Evolutionary conservation across 768 basidiomycete species (phyloP).

Genomic region (Amanita jacksonii): DNA sequence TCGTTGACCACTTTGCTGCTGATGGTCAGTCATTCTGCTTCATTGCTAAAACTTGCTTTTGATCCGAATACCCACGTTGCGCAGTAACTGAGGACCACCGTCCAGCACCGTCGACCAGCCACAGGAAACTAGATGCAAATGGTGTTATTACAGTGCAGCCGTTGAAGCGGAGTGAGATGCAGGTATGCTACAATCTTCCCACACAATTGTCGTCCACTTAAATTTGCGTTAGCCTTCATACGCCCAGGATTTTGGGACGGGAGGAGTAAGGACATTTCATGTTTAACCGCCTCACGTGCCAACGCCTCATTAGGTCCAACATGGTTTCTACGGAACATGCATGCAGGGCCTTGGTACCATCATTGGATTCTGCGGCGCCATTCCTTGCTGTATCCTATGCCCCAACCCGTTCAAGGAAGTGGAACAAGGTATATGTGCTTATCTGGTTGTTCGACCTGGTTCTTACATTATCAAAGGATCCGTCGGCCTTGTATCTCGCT

Average conservation of each 20-base stretch:
- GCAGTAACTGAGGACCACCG: constrained; percentile 60
- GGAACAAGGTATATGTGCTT: constrained; percentile 49
- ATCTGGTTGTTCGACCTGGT: no score
- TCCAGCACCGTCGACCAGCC: constrained; percentile 3
- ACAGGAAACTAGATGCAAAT: constrained; percentile 14
- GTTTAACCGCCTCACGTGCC: neutral
- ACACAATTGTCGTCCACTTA: neutral
- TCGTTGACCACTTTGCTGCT: constrained; percentile 65
- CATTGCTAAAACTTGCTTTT: no score
- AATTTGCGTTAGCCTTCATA: constrained; percentile 68
- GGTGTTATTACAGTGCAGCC: constrained; percentile 77
- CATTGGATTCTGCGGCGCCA: constrained; percentile 61
- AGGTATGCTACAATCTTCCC: constrained; percentile 34
- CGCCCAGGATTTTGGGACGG: constrained; percentile 77
- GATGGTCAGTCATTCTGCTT: constrained; percentile 54
- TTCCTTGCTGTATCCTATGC: constrained; percentile 69
- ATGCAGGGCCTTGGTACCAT: constrained; percentile 59
- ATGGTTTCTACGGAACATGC: constrained; percentile 80
- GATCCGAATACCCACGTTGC: no score
- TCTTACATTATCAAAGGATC: no score
- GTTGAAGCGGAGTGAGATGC: constrained; percentile 79
- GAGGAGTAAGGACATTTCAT: constrained; percentile 28
- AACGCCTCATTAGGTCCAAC: constrained; percentile 49
- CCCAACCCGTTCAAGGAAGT: constrained; percentile 86
- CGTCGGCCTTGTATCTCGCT: constrained; percentile 86